Conservation (phyloP, 257 asterid genomes). For the Penstemon eatonii region DNA sequence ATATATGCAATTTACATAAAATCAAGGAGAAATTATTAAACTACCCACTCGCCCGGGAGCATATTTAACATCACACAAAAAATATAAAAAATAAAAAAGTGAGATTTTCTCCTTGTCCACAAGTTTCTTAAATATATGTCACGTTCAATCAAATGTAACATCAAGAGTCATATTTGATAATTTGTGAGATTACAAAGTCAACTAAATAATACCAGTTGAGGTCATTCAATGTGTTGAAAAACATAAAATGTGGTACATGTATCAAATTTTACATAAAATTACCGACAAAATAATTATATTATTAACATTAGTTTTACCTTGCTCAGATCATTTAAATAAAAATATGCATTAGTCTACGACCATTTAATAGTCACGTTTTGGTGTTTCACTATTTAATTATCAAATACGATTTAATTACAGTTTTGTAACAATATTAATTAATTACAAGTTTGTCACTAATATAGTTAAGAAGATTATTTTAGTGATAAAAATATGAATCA, state of each 20-base stretch:
- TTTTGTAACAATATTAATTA: no score
- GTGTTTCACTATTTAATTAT: no score
- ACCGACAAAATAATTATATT: neutral
- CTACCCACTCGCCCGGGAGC: conserved; percentile 89
- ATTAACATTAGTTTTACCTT: neutral
- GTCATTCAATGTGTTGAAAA: neutral
- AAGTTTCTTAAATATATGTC: neutral
- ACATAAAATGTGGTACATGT: neutral
- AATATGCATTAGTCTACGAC: no score
- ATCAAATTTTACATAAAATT: neutral
- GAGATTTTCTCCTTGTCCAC: neutral
- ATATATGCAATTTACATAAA: no score
- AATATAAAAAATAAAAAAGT: neutral
- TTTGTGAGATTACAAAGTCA: conserved; percentile 25
- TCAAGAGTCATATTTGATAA: neutral
- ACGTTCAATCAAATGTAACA: conserved; percentile 25
- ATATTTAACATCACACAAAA: no score
- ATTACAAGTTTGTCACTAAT: no score
- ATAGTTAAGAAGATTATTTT: no score
- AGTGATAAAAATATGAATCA: no score
- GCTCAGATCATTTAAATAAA: neutral
- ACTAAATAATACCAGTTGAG: neutral
- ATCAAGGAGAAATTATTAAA: conserved; percentile 5
- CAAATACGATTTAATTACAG: no score
- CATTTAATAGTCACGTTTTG: no score